Conservation (phyloP, 305 asterid genomes). For the Plantago lanceolata region DNA sequence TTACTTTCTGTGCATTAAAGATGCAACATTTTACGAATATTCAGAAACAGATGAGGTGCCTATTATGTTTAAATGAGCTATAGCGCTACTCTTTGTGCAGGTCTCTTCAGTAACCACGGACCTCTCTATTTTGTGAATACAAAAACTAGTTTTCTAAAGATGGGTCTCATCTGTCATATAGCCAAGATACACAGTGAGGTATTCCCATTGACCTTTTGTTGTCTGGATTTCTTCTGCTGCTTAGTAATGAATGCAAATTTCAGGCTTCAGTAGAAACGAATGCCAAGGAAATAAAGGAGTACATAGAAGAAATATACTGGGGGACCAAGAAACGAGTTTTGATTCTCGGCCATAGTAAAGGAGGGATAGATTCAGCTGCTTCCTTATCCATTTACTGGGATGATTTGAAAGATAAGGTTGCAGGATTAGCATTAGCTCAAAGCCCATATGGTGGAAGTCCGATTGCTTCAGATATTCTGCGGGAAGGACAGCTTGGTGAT, state of each 20-base stretch:
- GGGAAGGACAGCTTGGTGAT: conserved; percentile 97
- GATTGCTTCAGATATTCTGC: conserved; percentile 81
- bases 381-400: conserved; percentile 84
- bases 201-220: conserved; percentile 17
- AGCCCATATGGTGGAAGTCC: conserved; percentile 99
- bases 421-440: conserved; percentile 82
- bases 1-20: too few relatives aligned
- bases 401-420: conserved; percentile 84
- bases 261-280: conserved; percentile 92
- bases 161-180: conserved; percentile 92
- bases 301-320: conserved; percentile 87
- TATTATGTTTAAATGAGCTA: neutral
- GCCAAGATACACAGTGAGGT: conserved; percentile 99
- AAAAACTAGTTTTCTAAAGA: conserved; percentile 70
- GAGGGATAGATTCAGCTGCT: conserved; percentile 93
- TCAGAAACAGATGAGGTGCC: conserved; percentile 7
- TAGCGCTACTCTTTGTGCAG: conserved; percentile 28
- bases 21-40: conserved; percentile 8
- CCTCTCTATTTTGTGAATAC: conserved; percentile 81
- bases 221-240: conserved; percentile 15
- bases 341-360: conserved; percentile 95
- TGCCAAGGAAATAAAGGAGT: conserved; percentile 84
- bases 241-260: conserved; percentile 28
- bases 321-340: conserved; percentile 73
- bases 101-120: conserved; percentile 98